Base-by-base conservation (phyloP, 352 stramenopile genomes). In the Pythium sp. region DNA sequence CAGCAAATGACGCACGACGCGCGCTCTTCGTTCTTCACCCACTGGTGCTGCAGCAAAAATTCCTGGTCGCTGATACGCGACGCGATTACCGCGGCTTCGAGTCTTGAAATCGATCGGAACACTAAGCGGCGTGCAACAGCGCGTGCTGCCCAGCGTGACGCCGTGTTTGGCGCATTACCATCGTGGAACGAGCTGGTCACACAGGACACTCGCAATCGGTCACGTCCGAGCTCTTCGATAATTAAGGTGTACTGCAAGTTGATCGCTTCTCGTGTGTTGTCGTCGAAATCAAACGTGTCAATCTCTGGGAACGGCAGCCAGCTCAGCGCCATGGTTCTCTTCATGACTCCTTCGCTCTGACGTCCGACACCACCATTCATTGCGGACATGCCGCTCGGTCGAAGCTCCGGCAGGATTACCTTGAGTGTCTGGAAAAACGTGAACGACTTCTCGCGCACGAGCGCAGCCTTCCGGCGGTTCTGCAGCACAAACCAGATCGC, bases 361-460 rank as follows among this genome's bases (percentile, higher is more conserved):
- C 76, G 73, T 0, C 69, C 70, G 4, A 14, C 30, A 12, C 7
- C 57, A 28, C 6, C 57, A 22, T 28, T 7, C 26, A 14, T 28
- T 15, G 41, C 30, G 14, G 72, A 38, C 2, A 70, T 59, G 1
- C 53, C 68, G 59, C 58, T 67, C 22, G 65, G 67, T 2, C 60
- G 64, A 9, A 63, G 76, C 58, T 87, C 78, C 0, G 81, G 81
- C 3, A 82, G 65, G 47, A 90, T 80, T 26, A 90, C 63, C 69
- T 86, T 84, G 22, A 91, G 67, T 14, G 81, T 84, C 64, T 91
- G 82, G 65, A 89, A 91, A 54, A 89, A 86, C 53, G 79, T 84
- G 53, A 91, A 65, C 60, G 79, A 68, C 58, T 86, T 83, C 62
- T 89, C 76, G 32, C 77, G 75, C 49, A 79, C 70, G 54, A 88